phyloP scores from a whole-genome alignment of 257 asterid species.

The Knoxia roxburghii region DNA sequence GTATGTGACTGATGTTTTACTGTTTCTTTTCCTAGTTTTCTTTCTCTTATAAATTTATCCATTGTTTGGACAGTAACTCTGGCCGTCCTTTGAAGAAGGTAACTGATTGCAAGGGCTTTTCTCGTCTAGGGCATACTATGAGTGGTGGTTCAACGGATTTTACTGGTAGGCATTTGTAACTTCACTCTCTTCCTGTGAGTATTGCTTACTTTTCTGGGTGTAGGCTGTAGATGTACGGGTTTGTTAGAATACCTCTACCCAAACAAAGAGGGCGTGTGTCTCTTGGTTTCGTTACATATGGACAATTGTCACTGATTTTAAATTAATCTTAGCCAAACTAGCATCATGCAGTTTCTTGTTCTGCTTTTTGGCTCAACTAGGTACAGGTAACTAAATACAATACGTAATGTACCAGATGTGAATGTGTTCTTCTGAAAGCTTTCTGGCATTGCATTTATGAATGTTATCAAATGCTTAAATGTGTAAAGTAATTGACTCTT shows the following conservation, averaged over 20 bases:
- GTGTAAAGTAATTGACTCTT: neutral
- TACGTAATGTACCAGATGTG: neutral
- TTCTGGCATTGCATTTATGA: neutral
- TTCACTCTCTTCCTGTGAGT: neutral
- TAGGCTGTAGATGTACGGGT: neutral
- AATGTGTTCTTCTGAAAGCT: neutral
- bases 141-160: conserved; percentile 86
- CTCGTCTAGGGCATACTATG: conserved; percentile 70
- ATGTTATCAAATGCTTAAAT: neutral
- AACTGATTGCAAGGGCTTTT: conserved; percentile 78
- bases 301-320: neutral
- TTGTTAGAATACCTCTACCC: neutral
- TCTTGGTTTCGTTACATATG: neutral
- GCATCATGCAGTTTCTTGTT: neutral
- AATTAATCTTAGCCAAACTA: neutral
- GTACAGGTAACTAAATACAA: neutral
- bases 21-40: conserved; percentile 4
- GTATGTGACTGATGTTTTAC: conserved; percentile 15
- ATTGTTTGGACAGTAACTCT: conserved; percentile 59
- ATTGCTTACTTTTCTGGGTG: neutral
- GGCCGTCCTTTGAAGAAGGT: conserved; percentile 89
- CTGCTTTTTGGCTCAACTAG: neutral
- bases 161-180: conserved; percentile 42
- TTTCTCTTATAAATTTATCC: conserved; percentile 22
- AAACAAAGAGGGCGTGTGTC: neutral